These are phyloP conservation scores for Ceratobasidium sp. DNA, from an alignment of 1,284 basidiomycete species.

Conservation along the genomic window DNA sequence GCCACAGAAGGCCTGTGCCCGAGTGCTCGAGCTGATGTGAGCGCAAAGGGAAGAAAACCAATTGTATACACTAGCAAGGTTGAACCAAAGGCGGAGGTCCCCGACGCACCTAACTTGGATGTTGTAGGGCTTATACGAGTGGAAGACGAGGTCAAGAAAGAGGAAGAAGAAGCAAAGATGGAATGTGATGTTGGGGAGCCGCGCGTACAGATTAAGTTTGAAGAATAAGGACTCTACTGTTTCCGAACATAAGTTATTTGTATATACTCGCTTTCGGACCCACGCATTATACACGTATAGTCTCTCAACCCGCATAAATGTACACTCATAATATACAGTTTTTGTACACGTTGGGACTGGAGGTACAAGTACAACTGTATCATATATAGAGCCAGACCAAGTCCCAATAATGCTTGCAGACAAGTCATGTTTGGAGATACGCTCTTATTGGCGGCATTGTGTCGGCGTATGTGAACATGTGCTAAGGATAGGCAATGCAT, in stretches of 20 bases:
- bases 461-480: no score
- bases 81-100: slow-evolving; percentile 37
- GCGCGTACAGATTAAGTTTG: slow-evolving; percentile 31
- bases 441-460: no score
- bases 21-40: slow-evolving; percentile 63
- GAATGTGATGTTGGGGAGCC: slow-evolving; percentile 25
- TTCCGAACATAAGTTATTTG: slow-evolving; percentile 24
- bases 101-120: not conserved
- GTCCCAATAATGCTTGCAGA: no score
- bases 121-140: slow-evolving; percentile 15
- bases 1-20: slow-evolving; percentile 71
- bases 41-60: slow-evolving; percentile 46
- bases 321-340: no score
- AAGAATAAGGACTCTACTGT: not conserved
- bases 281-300: not conserved
- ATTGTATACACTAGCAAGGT: slow-evolving; percentile 45
- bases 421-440: no score
- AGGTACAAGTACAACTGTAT: no score
- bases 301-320: not conserved
- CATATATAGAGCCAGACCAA: no score
- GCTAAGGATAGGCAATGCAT: no score
- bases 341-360: no score
- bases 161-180: slow-evolving; percentile 13
- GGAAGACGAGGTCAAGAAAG: slow-evolving; percentile 18
- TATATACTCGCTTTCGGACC: slow-evolving; percentile 20